Percentiles rank a stretch among this genome's conserved stretches.
phyloP scores from a whole-genome alignment of 1,284 basidiomycete genomes.

The Rhodotorula sp. region DNA sequence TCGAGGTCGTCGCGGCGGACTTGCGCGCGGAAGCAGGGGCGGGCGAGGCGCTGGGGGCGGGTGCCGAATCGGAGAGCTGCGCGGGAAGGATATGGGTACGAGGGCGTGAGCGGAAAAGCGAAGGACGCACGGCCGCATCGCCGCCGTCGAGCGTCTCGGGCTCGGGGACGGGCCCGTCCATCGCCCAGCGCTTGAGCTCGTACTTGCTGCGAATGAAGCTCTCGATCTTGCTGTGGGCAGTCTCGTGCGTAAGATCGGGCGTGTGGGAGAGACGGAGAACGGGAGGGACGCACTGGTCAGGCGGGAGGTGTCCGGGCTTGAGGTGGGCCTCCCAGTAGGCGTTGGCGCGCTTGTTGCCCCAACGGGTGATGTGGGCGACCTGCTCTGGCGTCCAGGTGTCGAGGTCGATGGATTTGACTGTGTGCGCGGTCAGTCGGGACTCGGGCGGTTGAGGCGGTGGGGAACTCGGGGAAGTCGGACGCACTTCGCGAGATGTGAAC shows the following conservation, averaged over 20 bases:
- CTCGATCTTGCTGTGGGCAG: constrained; percentile 80
- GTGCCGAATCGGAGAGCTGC: neutral
- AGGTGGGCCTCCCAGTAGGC: constrained; percentile 97
- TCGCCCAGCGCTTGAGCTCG: constrained; percentile 87
- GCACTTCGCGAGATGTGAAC: constrained; percentile 97
- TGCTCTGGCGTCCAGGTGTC: constrained; percentile 98
- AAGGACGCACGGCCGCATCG: neutral
- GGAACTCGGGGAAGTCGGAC: no score
- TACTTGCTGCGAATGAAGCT: constrained; percentile 98
- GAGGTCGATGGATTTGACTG: constrained; percentile 97
- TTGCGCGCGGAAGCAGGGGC: constrained; percentile 12
- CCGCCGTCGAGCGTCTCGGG: constrained; percentile 73
- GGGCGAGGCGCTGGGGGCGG: constrained; percentile 4
- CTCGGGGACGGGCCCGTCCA: constrained; percentile 84
- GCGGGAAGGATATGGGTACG: neutral
- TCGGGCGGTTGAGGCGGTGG: no score
- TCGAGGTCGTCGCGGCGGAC: constrained; percentile 18
- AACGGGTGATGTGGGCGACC: constrained; percentile 91
- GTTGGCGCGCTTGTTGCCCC: constrained; percentile 92
- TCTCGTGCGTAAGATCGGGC: constrained; percentile 5
- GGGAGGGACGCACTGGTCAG: constrained; percentile 71
- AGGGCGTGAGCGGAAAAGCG: no score
- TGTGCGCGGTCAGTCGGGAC: no score
- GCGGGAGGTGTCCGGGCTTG: constrained; percentile 86
- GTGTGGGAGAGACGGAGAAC: neutral